Percentiles rank a stretch among this genome's conserved stretches.
phyloP scores from a whole-genome alignment of 768 basidiomycete species.

The Rhodotorula diobovata region DNA sequence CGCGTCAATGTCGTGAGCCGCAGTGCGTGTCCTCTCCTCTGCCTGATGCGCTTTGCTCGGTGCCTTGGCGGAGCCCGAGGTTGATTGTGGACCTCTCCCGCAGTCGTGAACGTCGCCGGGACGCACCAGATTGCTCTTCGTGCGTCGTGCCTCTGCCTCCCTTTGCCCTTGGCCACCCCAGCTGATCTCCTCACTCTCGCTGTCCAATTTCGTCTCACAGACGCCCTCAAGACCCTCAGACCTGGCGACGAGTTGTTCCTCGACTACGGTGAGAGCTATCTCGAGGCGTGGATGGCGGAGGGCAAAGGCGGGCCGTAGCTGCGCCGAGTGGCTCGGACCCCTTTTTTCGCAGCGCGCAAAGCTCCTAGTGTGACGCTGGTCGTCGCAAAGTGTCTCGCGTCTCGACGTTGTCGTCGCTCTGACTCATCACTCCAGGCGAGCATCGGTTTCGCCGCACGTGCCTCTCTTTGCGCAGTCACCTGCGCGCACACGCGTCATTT shows the following conservation, averaged over 20 bases:
- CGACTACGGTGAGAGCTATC: constrained; percentile 3
- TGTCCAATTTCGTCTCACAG: not conserved
- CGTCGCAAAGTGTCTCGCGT: too few relatives aligned
- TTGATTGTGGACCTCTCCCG: too few relatives aligned
- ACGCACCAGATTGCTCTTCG: constrained; percentile 12
- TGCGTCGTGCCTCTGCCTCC: not conserved
- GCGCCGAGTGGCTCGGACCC: too few relatives aligned
- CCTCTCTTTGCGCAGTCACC: too few relatives aligned
- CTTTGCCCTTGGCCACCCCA: not conserved
- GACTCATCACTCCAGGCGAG: too few relatives aligned
- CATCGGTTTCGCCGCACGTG: too few relatives aligned
- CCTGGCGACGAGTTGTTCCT: constrained; percentile 7
- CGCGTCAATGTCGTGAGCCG: not conserved
- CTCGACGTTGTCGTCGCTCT: too few relatives aligned
- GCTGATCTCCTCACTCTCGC: not conserved
- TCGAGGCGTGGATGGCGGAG: not conserved
- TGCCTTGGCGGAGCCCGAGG: too few relatives aligned
- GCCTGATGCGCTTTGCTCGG: accelerated
- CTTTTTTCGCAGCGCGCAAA: too few relatives aligned
- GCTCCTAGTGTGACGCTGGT: too few relatives aligned
- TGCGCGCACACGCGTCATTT: too few relatives aligned
- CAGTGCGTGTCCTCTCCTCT: not conserved
- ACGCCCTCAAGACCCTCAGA: not conserved
- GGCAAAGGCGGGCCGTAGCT: not conserved
- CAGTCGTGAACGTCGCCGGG: constrained; percentile 12